phyloP scores from a whole-genome alignment of 495 filamentous ascomycete species.

The Penicillium ochrochloron region DNA sequence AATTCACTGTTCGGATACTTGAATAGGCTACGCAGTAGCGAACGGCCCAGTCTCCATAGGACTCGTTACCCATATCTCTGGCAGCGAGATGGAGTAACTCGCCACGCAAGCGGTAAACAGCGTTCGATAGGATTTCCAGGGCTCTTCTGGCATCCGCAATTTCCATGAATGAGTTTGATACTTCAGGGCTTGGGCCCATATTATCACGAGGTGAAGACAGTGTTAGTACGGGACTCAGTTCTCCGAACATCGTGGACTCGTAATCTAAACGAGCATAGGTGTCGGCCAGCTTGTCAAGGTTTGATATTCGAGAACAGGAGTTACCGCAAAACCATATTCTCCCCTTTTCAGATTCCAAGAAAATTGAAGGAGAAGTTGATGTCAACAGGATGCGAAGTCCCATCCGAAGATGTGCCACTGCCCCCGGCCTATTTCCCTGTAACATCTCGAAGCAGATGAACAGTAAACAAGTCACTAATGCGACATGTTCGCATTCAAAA shows the following conservation, averaged over 20 bases:
- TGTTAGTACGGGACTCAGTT: background rate
- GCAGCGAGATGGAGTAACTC: background rate
- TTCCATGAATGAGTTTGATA: background rate
- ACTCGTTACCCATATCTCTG: background rate
- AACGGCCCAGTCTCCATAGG: background rate
- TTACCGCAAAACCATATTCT: background rate
- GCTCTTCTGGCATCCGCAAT: background rate
- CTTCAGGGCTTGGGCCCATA: background rate
- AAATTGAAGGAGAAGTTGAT: background rate
- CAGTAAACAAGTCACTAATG: background rate
- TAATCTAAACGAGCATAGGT: background rate
- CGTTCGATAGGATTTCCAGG: background rate
- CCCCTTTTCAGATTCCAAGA: background rate
- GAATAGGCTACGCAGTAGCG: background rate
- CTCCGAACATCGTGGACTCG: conserved; percentile 1
- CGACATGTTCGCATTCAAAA: background rate
- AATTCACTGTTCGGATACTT: background rate
- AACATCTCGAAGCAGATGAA: background rate
- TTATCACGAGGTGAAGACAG: background rate
- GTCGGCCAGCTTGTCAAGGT: background rate
- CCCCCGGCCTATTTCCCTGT: background rate
- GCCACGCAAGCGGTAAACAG: background rate
- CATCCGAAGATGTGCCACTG: background rate
- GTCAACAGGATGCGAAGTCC: background rate
- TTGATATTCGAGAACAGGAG: background rate